phyloP scores from a whole-genome alignment of 2,329 filamentous ascomycete genomes.

The Cordyceps sp. region DNA sequence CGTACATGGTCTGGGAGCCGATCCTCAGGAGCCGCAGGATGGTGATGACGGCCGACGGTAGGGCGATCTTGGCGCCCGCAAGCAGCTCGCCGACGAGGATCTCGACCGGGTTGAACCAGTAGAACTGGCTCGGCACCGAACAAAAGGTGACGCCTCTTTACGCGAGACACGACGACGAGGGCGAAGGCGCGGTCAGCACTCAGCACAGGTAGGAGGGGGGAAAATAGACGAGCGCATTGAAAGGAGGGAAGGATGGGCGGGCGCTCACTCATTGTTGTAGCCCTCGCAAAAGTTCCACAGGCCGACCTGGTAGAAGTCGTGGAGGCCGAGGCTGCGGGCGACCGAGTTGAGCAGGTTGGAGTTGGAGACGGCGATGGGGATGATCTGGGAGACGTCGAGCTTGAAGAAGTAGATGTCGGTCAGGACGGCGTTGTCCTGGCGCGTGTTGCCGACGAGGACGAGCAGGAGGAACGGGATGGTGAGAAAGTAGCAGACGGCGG shows the following conservation, averaged over 20 bases:
- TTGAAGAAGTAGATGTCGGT: constrained; percentile 69
- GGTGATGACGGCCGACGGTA: constrained; percentile 56
- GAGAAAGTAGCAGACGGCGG: constrained; percentile 55
- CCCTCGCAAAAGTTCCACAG: constrained; percentile 90
- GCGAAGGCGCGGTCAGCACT: background rate
- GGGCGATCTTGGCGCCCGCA: constrained; percentile 63
- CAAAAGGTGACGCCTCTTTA: constrained; percentile 57
- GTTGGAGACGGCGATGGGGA: constrained; percentile 56
- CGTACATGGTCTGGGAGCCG: constrained; percentile 77
- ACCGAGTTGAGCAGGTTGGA: constrained; percentile 70
- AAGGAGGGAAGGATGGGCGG: background rate
- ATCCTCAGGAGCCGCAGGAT: constrained; percentile 59
- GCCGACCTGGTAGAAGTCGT: constrained; percentile 89
- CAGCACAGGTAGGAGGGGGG: constrained; percentile 1
- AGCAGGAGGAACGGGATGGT: constrained; percentile 66
- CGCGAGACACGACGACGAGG: background rate
- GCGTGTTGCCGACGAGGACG: constrained; percentile 60
- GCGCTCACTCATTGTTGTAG: constrained; percentile 44
- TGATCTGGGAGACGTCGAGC: constrained; percentile 67
- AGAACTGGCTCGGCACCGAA: constrained; percentile 51
- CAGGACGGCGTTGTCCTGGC: constrained; percentile 40
- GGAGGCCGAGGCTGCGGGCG: constrained; percentile 68
- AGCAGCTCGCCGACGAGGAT: constrained; percentile 70
- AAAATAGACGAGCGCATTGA: background rate
- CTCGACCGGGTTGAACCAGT: constrained; percentile 82